Evolutionary conservation across 257 asterid genomes (phyloP).

Genomic region (Haberlea rhodopensis): DNA sequence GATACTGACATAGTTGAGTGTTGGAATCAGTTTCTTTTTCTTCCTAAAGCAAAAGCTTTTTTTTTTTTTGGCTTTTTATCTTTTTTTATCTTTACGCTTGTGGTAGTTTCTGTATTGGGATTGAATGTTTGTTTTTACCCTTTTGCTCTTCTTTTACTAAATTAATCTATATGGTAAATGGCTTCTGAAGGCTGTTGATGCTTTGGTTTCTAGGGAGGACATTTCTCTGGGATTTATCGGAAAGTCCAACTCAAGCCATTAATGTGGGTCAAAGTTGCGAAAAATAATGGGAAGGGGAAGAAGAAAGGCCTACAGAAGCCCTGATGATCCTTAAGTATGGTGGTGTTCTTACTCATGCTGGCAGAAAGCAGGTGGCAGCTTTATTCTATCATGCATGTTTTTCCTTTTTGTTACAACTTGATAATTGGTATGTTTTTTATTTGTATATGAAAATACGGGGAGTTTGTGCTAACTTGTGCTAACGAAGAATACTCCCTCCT

Average conservation of each 20-base stretch:
- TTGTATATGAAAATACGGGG: constrained; percentile 15
- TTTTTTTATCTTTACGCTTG: background rate
- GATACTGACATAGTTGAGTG: background rate
- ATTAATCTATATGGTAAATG: background rate
- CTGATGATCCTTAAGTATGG: constrained; percentile 97
- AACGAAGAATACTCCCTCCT: constrained; percentile 10
- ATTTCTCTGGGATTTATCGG: constrained; percentile 95
- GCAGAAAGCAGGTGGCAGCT: constrained; percentile 78
- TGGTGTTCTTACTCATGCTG: constrained; percentile 99
- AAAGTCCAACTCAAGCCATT: constrained; percentile 96
- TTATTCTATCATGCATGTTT: constrained; percentile 20
- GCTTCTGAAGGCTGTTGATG: constrained; percentile 22
- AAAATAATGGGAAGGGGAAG: constrained; percentile 79
- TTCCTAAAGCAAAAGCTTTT: too few species aligned
- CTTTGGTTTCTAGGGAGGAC: constrained; percentile 72
- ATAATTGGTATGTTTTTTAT: background rate
- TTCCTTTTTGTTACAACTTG: constrained; percentile 12
- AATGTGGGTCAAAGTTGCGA: constrained; percentile 77
- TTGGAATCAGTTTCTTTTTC: too few species aligned
- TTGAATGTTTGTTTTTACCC: too few species aligned
- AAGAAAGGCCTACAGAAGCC: constrained; percentile 90
- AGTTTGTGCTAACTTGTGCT: constrained; percentile 17
- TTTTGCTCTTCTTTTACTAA: too few species aligned
- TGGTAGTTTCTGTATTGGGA: background rate
- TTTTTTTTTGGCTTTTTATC: too few species aligned